Base-by-base conservation (phyloP, 176 grass and related monocot species). In the Typha latifolia region DNA sequence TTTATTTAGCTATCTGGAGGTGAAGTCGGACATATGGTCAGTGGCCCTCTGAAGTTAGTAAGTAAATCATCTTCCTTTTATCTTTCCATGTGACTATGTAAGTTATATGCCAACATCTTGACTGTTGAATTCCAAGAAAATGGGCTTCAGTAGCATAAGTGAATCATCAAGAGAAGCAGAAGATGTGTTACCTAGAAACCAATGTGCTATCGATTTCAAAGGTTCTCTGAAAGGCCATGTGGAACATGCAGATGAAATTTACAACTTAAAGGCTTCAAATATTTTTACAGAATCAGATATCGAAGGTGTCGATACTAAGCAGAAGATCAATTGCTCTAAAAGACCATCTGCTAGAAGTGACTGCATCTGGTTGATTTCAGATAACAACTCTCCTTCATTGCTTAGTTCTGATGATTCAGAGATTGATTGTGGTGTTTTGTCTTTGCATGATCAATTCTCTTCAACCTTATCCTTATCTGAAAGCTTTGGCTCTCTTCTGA, bases 391-490 rank as follows among this genome's bases (percentile, higher is more conserved):
- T 11, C 27, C 51, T 66, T 76, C 27, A 14, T 7, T 52, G 18
- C 27, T 56, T 14, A 77, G 66, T 68, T 76, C 16, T 61, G 76
- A 65, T 69, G 50, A 23, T 73, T 76, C 43, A 13, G 73, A 74
- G 27, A 34, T 56, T 27, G 48, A 83, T 22, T 15, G 34, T 23
- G 43, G 48, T 21, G 22, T 10, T 9, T 13, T 62, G 64, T 83
- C 73, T 10, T 22, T 67, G 51, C 49, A 74, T 67, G 19, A 43
- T 78, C 62, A 63, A 66, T 48, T 78, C 13, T 64, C 16, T 0
- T 47, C 51, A n/a, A 56, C 56, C 12, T 49, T 73, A 68, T 78
- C 61, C 4, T 65, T 71, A 23, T 63, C 32, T 57, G 26, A 32
- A 32, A 71, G 14, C 18, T 63, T 12, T 14, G 32, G 49, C n/a